Evolutionary conservation across 495 filamentous ascomycete genomes (phyloP).

Genomic region (Paragyromitra xinjiangensis): DNA sequence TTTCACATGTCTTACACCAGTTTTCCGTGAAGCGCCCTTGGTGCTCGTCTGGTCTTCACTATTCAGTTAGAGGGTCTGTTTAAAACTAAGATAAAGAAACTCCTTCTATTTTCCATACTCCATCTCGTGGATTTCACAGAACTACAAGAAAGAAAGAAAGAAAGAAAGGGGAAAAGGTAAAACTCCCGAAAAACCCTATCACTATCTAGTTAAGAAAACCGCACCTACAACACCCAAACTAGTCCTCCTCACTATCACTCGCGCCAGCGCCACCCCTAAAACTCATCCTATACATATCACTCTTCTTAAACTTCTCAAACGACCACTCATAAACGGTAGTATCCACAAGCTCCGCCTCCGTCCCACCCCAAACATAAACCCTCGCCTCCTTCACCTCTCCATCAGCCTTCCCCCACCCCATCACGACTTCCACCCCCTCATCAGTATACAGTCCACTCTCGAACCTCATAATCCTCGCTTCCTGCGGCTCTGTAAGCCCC

Average conservation of each 20-base stretch:
- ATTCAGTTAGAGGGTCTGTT: too few species aligned
- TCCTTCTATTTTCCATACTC: too few species aligned
- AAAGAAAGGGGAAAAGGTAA: too few species aligned
- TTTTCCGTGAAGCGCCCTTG: too few species aligned
- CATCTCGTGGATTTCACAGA: too few species aligned
- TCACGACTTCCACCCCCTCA: conserved; percentile 1
- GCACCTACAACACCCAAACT: background rate
- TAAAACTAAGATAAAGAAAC: too few species aligned
- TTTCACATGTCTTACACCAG: too few species aligned
- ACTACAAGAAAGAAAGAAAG: too few species aligned
- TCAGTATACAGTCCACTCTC: conserved; percentile 31
- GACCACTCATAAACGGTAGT: conserved; percentile 25
- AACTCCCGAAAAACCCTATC: background rate
- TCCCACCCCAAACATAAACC: conserved; percentile 40
- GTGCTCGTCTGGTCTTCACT: too few species aligned
- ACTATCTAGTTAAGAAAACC: background rate
- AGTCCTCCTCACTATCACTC: conserved; percentile 15
- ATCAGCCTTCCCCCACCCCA: conserved; percentile 21
- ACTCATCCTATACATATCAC: conserved; percentile 20
- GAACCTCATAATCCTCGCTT: conserved; percentile 7
- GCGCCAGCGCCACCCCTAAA: background rate
- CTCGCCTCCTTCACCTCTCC: conserved; percentile 8
- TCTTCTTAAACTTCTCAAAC: conserved; percentile 35
- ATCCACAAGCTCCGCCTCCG: conserved; percentile 8
- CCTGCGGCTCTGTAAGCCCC: conserved; percentile 32